phyloP scores from a whole-genome alignment of 2,329 filamentous ascomycete genomes.

The Cylindrodendrum hubeiense region DNA sequence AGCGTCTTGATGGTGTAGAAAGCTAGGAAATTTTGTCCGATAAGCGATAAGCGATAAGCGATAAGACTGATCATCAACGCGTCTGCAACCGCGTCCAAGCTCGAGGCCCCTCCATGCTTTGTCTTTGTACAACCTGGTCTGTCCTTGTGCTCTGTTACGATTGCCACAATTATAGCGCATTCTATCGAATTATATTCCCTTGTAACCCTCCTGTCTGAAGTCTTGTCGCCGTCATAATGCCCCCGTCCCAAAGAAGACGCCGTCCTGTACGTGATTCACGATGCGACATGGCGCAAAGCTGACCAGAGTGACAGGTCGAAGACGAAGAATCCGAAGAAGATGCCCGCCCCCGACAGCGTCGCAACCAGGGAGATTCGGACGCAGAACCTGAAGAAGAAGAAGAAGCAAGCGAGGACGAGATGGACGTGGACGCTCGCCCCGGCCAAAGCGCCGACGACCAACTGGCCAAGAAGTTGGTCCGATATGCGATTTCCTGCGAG shows the following conservation, averaged over 20 bases:
- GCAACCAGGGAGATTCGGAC: constrained; percentile 45
- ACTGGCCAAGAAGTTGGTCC: constrained; percentile 75
- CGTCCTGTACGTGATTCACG: constrained; percentile 45
- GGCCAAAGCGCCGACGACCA: constrained; percentile 61
- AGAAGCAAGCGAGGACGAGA: constrained; percentile 55
- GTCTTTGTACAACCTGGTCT: neutral
- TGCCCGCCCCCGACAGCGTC: constrained; percentile 48
- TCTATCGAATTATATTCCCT: neutral
- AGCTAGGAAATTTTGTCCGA: constrained; percentile 42
- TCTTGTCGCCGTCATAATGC: constrained; percentile 41
- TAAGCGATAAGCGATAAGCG: constrained; percentile 43
- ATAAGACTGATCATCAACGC: constrained; percentile 31
- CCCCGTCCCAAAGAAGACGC: constrained; percentile 47
- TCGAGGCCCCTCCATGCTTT: neutral
- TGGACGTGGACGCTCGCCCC: constrained; percentile 47
- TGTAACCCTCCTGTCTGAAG: neutral
- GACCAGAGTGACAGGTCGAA: constrained; percentile 31
- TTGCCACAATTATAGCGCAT: neutral
- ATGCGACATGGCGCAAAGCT: constrained; percentile 12
- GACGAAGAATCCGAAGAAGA: constrained; percentile 51
- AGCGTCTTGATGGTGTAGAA: constrained; percentile 5
- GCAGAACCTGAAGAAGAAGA: constrained; percentile 49
- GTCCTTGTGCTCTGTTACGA: neutral
- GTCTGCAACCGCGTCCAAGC: constrained; percentile 34
- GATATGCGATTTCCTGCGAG: constrained; percentile 76